A percentile compares a stretch with the other conserved stretches of the same genome.
These are phyloP conservation scores for Aspergillus niger DNA, from an alignment of 2,329 filamentous ascomycete genomes.

Conservation along the genomic window DNA sequence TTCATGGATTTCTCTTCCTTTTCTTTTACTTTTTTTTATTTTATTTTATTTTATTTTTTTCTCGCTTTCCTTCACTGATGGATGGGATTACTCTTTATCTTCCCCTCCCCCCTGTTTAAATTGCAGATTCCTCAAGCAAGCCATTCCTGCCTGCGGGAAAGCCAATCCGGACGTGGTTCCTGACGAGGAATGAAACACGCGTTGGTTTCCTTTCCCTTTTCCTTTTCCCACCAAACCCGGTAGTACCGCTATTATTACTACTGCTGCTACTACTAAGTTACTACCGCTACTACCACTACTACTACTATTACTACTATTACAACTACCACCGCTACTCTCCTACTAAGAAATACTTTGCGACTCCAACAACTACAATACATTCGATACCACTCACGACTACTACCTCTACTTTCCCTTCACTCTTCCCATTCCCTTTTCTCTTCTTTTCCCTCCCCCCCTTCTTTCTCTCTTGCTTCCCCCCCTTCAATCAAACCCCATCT, in stretches of 20 bases:
- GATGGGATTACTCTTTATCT: too few relatives aligned
- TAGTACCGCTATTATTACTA: constrained; percentile 3
- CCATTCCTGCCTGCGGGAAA: neutral
- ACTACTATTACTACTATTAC: neutral
- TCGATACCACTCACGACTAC: constrained; percentile 1
- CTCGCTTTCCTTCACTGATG: constrained; percentile 6
- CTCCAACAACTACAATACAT: neutral
- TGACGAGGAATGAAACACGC: too few relatives aligned
- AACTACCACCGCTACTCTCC: constrained; percentile 7
- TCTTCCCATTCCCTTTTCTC: too few relatives aligned
- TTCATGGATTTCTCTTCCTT: neutral
- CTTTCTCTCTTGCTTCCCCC: too few relatives aligned
- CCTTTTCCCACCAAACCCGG: constrained; percentile 2
- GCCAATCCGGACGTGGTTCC: neutral
- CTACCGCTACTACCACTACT: constrained; percentile 3
- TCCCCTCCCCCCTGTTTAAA: neutral
- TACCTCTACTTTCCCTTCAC: constrained; percentile 3
- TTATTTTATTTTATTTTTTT: constrained; percentile 2
- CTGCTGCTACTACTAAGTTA: neutral
- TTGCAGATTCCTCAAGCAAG: constrained; percentile 2
- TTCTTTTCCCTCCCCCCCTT: too few relatives aligned
- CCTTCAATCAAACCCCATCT: too few relatives aligned
- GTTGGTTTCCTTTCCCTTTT: constrained; percentile 4
- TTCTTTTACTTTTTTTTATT: neutral
- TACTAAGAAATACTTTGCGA: neutral